phyloP scores from a whole-genome alignment of 306 rosid species.

The Pyrus betulifolia region DNA sequence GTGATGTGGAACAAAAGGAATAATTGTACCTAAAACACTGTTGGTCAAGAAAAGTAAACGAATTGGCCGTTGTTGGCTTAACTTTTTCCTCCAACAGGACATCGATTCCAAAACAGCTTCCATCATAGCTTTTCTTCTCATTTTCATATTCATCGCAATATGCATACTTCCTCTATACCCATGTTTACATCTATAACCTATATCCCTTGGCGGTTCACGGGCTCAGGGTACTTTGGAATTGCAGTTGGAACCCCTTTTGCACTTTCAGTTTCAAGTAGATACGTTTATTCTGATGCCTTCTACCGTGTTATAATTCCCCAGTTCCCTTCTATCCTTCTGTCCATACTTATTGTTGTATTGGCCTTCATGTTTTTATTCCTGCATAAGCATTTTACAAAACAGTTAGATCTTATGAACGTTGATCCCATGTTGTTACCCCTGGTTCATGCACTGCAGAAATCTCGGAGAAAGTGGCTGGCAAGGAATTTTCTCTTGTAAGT shows the following conservation, averaged over 20 bases:
- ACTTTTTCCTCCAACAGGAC: background rate
- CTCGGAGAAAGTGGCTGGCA: conserved; percentile 42
- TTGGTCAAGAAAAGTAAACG: background rate
- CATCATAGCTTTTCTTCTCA: background rate
- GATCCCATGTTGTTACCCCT: conserved; percentile 15
- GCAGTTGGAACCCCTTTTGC: background rate
- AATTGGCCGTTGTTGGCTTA: background rate
- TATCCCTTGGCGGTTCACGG: background rate
- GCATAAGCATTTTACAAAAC: background rate
- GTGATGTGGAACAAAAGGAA: background rate
- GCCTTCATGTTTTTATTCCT: background rate
- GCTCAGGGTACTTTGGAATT: background rate
- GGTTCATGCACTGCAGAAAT: conserved; percentile 43
- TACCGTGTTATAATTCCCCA: background rate
- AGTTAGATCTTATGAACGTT: conserved; percentile 13
- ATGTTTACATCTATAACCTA: background rate
- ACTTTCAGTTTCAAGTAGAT: background rate
- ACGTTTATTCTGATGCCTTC: background rate
- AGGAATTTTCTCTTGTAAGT: conserved; percentile 60
- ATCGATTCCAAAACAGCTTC: background rate
- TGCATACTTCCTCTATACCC: background rate
- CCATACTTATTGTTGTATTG: background rate
- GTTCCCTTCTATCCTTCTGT: conserved; percentile 6
- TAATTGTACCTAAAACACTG: background rate
- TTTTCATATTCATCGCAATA: background rate